These are phyloP conservation scores for Metschnikowia peoriensis DNA, from an alignment of 805 yeast species.

Conservation along the genomic window DNA sequence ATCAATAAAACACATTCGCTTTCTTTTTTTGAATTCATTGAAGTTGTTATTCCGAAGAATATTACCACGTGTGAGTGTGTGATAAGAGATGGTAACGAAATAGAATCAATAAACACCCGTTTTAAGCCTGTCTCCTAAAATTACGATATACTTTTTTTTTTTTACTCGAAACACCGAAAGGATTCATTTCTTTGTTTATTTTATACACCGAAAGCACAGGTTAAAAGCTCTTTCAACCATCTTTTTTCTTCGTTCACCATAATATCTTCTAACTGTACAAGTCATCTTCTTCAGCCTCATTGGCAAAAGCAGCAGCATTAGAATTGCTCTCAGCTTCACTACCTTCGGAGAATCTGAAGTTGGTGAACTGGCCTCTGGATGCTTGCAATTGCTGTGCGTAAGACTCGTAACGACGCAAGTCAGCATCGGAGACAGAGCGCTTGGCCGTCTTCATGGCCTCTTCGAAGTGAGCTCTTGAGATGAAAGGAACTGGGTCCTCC, in stretches of 20 bases:
- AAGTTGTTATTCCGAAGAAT: too few relatives aligned
- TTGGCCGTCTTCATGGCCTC: conserved; percentile 99
- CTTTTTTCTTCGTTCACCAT: background rate
- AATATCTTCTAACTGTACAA: conserved; percentile 23
- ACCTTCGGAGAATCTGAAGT: conserved; percentile 69
- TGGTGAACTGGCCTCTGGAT: conserved; percentile 91
- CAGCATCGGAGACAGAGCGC: conserved; percentile 95
- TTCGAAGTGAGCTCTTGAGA: conserved; percentile 90
- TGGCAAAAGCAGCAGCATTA: conserved; percentile 42
- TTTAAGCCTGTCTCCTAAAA: too few relatives aligned
- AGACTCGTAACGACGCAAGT: conserved; percentile 97
- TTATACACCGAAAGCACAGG: background rate
- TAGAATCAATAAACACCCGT: too few relatives aligned
- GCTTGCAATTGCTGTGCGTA: conserved; percentile 96
- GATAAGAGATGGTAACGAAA: too few relatives aligned
- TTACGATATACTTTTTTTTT: too few relatives aligned
- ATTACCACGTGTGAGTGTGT: too few relatives aligned
- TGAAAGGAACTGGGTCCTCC: conserved; percentile 94
- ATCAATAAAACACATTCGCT: too few relatives aligned
- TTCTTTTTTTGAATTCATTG: too few relatives aligned
- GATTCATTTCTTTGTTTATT: background rate
- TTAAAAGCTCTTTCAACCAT: background rate
- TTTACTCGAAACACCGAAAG: too few relatives aligned
- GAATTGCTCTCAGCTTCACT: conserved; percentile 24
- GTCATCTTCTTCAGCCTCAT: conserved; percentile 41